Percentiles rank a stretch among this genome's conserved stretches.
Evolutionary conservation across 495 filamentous ascomycete species (phyloP).

Genomic region (Penicillium paradoxum): DNA sequence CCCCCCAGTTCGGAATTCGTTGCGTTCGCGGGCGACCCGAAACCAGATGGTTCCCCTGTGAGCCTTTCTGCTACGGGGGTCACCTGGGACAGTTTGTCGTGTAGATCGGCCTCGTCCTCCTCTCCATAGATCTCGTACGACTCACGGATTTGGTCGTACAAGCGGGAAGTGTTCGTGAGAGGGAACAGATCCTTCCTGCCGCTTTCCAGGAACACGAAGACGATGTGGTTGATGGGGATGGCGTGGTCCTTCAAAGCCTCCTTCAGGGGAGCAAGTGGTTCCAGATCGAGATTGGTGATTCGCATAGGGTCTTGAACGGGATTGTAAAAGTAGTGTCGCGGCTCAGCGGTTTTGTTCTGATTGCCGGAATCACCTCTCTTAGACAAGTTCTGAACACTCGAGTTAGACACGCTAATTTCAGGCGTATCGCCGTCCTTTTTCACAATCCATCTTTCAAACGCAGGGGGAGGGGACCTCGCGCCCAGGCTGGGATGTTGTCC

Average conservation of each 20-base stretch:
- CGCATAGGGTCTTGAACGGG: conserved; percentile 38
- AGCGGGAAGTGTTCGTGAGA: conserved; percentile 30
- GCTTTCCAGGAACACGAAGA: conserved; percentile 42
- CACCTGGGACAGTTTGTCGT: conserved; percentile 19
- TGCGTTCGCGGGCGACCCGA: conserved; percentile 7
- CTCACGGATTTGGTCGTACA: conserved; percentile 40
- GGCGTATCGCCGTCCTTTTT: background rate
- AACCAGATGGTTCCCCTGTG: conserved; percentile 32
- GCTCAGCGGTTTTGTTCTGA: conserved; percentile 3
- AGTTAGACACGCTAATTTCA: background rate
- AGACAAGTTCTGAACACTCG: background rate
- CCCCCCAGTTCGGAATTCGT: conserved; percentile 23
- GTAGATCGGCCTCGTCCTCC: conserved; percentile 22
- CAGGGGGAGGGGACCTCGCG: conserved; percentile 13
- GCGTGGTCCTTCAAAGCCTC: conserved; percentile 26
- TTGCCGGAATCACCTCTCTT: background rate
- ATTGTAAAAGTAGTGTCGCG: conserved; percentile 29
- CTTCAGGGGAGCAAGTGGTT: conserved; percentile 28
- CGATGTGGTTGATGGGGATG: conserved; percentile 37
- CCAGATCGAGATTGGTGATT: conserved; percentile 37
- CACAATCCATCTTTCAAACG: conserved; percentile 19
- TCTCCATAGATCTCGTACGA: conserved; percentile 32
- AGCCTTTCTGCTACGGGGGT: conserved; percentile 22
- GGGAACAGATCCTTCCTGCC: conserved; percentile 46
- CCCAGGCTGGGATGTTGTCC: conserved; percentile 13